Base-by-base conservation (phyloP, 371 early-diverging fungal genomes). In the Conidiobolus incongruus region DNA sequence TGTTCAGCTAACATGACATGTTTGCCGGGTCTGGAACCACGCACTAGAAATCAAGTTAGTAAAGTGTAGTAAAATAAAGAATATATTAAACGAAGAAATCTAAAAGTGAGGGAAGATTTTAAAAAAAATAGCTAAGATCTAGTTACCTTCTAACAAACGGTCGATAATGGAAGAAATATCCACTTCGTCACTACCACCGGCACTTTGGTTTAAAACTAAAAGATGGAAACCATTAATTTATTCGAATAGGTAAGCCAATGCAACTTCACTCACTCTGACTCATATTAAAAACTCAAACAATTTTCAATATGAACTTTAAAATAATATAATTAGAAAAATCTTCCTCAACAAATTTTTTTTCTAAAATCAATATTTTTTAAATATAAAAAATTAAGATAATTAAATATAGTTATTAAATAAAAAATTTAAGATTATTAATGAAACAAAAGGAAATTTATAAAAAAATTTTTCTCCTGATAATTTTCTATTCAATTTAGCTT, bases 161-260 rank as follows among this genome's bases (percentile, higher is more conserved):
- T 77, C 81, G 53, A 92, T 88, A 47, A 92, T 77, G 34, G 77
- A 73, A 59, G 88, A 86, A 39, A 92, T 63, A 46, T 87, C 78
- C 30, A 73, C 68, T 36, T 79, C 76, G 36, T 49, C 32, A 31
- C 47, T 50, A 37, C 61, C 63, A n/a, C n/a, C n/a, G n/a, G n/a
- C n/a, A n/a, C n/a, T n/a, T n/a, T n/a, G n/a, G n/a, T n/a, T n/a
- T n/a, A n/a, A n/a, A n/a, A n/a, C n/a, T n/a, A n/a, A n/a, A n/a
- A n/a, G n/a, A n/a, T n/a, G n/a, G n/a, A n/a, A n/a, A n/a, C n/a
- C n/a, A n/a, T n/a, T n/a, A n/a, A n/a, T n/a, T n/a, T n/a, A n/a
- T n/a, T n/a, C n/a, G n/a, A n/a, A n/a, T n/a, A n/a, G n/a, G n/a
- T n/a, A n/a, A n/a, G n/a, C n/a, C n/a, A n/a, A n/a, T n/a, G n/a